Conservation (phyloP, 768 basidiomycete genomes). For the Naematelia aurantialba region DNA sequence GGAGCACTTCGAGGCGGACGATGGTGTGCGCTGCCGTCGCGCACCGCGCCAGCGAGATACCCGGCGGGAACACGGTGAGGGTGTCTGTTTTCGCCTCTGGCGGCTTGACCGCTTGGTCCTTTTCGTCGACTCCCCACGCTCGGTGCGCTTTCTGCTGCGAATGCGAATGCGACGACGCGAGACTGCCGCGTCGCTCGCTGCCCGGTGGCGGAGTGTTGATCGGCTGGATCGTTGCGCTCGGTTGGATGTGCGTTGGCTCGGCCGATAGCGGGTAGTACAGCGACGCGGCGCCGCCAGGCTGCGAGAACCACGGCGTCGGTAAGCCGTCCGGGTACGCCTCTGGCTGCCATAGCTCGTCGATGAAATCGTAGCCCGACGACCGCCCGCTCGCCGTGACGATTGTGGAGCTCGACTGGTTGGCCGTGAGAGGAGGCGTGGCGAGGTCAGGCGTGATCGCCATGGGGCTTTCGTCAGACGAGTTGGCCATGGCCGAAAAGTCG, state of each 20-base stretch:
- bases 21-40: constrained; percentile 48
- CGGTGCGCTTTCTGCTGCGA: constrained; percentile 28
- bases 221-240: background rate
- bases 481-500: constrained; percentile 6
- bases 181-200: background rate
- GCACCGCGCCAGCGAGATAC: constrained; percentile 43
- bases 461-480: background rate
- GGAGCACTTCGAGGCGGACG: constrained; percentile 47
- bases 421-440: background rate
- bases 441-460: background rate
- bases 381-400: background rate
- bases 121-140: constrained; percentile 49
- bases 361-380: background rate
- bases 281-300: constrained; percentile 35
- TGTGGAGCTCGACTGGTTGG: background rate
- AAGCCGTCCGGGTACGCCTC: constrained; percentile 42
- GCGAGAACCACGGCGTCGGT: constrained; percentile 46
- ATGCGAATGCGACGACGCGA: constrained; percentile 7
- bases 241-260: constrained; percentile 16
- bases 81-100: constrained; percentile 3
- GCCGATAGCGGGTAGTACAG: constrained; percentile 27
- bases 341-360: constrained; percentile 42
- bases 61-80: constrained; percentile 43
- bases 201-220: background rate
- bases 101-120: constrained; percentile 19